A percentile compares a stretch with the other conserved stretches of the same genome.
Evolutionary conservation across 2,329 filamentous ascomycete species (phyloP).

Genomic region (Ilyonectria mors-panacis): DNA sequence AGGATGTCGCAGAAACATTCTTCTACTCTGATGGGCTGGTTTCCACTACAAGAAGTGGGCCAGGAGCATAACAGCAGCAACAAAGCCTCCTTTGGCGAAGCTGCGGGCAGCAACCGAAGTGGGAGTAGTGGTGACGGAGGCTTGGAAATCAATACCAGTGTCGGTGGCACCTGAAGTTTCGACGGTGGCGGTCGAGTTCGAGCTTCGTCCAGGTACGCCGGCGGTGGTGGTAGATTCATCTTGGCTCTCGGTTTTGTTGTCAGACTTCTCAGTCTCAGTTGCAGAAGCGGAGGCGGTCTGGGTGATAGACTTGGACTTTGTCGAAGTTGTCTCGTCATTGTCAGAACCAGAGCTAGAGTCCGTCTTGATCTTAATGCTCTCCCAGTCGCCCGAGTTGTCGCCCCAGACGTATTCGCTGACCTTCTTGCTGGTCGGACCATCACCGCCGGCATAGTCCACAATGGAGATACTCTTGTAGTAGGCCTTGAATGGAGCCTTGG

Average conservation of each 20-base stretch:
- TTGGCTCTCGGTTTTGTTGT: neutral
- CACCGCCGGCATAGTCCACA: constrained; percentile 60
- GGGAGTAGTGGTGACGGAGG: no score
- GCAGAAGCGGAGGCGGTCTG: neutral
- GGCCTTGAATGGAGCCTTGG: constrained; percentile 59
- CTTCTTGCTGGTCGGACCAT: constrained; percentile 47
- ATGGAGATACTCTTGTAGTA: constrained; percentile 63
- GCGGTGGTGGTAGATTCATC: neutral
- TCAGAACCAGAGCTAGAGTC: neutral
- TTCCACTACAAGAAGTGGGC: neutral
- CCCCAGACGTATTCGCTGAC: constrained; percentile 60
- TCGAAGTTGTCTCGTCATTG: neutral
- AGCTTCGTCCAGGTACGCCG: neutral
- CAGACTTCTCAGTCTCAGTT: neutral
- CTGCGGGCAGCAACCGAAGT: neutral
- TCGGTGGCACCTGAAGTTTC: neutral
- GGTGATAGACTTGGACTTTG: neutral
- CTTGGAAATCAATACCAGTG: neutral
- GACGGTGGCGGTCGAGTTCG: neutral
- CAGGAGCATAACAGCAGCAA: neutral
- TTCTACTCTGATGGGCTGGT: no score
- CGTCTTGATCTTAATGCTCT: constrained; percentile 57
- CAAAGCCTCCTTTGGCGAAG: neutral
- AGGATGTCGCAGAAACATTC: no score
- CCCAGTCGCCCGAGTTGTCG: constrained; percentile 58